Evolutionary conservation across 2,329 filamentous ascomycete genomes (phyloP).

Genomic region (Calonectria henricotiae): DNA sequence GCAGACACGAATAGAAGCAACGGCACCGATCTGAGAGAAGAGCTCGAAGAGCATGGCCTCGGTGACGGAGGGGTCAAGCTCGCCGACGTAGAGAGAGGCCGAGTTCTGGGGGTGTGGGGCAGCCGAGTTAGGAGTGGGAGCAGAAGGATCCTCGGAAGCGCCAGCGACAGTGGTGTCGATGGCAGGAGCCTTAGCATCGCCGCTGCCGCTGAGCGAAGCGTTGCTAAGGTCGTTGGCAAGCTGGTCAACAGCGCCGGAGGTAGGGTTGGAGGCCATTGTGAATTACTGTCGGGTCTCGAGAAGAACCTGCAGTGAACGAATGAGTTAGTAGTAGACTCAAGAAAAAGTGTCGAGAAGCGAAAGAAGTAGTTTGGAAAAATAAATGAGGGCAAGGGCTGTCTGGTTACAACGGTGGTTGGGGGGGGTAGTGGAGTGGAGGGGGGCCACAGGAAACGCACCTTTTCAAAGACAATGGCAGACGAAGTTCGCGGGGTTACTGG

Average conservation of each 20-base stretch:
- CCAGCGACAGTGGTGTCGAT: conserved; percentile 82
- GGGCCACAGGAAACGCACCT: conserved; percentile 42
- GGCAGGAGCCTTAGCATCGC: conserved; percentile 77
- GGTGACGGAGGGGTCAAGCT: conserved; percentile 97
- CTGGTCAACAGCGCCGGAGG: conserved; percentile 80
- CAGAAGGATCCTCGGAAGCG: conserved; percentile 73
- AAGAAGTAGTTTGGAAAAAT: conserved; percentile 37
- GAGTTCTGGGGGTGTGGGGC: conserved; percentile 89
- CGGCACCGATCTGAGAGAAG: conserved; percentile 98
- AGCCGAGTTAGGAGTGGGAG: conserved; percentile 81
- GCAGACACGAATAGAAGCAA: conserved; percentile 99
- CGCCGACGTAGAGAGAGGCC: conserved; percentile 98
- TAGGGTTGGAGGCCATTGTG: conserved; percentile 75
- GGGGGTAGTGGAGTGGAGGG: conserved; percentile 28
- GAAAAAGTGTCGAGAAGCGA: not conserved
- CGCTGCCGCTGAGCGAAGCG: conserved; percentile 78
- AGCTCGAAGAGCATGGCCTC: conserved; percentile 99
- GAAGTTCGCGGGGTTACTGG: conserved; percentile 50
- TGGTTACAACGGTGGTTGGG: conserved; percentile 16
- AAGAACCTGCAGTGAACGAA: conserved; percentile 41
- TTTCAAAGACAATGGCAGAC: conserved; percentile 46
- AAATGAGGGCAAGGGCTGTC: conserved; percentile 25
- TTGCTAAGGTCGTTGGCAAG: conserved; percentile 85
- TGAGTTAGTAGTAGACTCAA: conserved; percentile 42
- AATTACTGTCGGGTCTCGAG: conserved; percentile 41